Conservation (phyloP, 2,329 filamentous ascomycete genomes). For the Talaromyces marneffei region DNA sequence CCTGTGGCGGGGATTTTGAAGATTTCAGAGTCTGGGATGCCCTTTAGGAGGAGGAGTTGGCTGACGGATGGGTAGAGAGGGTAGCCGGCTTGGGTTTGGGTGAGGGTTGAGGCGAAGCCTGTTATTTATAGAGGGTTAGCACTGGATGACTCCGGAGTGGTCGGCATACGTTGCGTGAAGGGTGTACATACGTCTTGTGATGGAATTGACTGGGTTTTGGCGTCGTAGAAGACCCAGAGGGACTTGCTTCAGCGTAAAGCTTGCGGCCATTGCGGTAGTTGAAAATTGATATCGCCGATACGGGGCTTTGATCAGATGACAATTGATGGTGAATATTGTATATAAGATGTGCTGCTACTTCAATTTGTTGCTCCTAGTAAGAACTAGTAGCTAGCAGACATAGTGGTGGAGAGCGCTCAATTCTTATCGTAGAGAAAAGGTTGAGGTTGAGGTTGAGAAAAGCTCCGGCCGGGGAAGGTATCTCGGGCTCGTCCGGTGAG, state of each 20-base stretch:
- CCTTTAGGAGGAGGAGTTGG: slow-evolving; percentile 72
- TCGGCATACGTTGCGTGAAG: neutral
- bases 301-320: neutral
- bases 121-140: neutral
- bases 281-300: neutral
- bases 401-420: neutral
- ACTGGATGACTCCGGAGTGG: neutral
- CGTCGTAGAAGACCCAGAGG: slow-evolving; percentile 31
- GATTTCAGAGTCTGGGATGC: slow-evolving; percentile 67
- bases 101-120: slow-evolving; percentile 32
- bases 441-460: slow-evolving; percentile 18
- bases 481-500: slow-evolving; percentile 24
- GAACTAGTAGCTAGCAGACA: neutral
- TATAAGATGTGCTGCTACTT: neutral
- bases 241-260: slow-evolving; percentile 28
- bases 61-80: slow-evolving; percentile 68
- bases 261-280: slow-evolving; percentile 28
- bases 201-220: slow-evolving; percentile 26
- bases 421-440: neutral
- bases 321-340: neutral
- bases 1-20: slow-evolving; percentile 81
- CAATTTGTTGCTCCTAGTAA: neutral
- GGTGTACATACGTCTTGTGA: slow-evolving; percentile 31
- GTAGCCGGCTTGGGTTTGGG: slow-evolving; percentile 40
- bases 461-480: slow-evolving; percentile 11